Evolutionary conservation across 2,329 filamentous ascomycete genomes (phyloP).

Genomic region (Hymenoscyphus linearis): DNA sequence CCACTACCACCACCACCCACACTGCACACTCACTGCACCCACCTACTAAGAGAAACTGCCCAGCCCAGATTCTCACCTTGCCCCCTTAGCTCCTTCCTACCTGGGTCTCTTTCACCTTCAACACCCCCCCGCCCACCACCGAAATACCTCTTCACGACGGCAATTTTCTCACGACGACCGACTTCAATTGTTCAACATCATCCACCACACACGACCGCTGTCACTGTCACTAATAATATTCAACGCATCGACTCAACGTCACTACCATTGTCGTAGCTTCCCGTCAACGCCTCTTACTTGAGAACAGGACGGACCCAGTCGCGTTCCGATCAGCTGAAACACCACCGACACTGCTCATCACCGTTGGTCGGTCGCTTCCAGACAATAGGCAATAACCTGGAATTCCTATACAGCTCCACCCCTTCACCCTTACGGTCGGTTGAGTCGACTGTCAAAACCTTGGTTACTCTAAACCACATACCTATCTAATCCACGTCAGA

Average conservation of each 20-base stretch:
- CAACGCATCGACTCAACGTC: not conserved
- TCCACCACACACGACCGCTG: not conserved
- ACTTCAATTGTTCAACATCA: not conserved
- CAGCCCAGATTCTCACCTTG: not conserved
- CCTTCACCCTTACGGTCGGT: slow-evolving; percentile 17
- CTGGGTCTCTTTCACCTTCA: slow-evolving; percentile 7
- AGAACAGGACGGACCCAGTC: slow-evolving; percentile 12
- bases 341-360: slow-evolving; percentile 11
- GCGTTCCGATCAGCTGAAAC: slow-evolving; percentile 20
- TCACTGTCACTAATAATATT: not conserved
- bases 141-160: not conserved
- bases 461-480: slow-evolving; percentile 13
- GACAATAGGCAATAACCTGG: not conserved
- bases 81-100: slow-evolving; percentile 16
- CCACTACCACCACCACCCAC: not conserved
- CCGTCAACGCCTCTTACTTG: not conserved
- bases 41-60: not conserved
- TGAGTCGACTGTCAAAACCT: slow-evolving; percentile 20
- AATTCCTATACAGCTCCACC: not conserved
- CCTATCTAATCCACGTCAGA: slow-evolving; percentile 4
- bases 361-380: slow-evolving; percentile 7
- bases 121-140: not conserved
- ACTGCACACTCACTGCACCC: no score
- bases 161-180: not conserved
- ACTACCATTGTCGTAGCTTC: not conserved